A percentile compares a stretch with the other conserved stretches of the same genome.
These are phyloP conservation scores for Styphnolobium japonicum DNA, from an alignment of 306 rosid species.

Conservation along the genomic window DNA sequence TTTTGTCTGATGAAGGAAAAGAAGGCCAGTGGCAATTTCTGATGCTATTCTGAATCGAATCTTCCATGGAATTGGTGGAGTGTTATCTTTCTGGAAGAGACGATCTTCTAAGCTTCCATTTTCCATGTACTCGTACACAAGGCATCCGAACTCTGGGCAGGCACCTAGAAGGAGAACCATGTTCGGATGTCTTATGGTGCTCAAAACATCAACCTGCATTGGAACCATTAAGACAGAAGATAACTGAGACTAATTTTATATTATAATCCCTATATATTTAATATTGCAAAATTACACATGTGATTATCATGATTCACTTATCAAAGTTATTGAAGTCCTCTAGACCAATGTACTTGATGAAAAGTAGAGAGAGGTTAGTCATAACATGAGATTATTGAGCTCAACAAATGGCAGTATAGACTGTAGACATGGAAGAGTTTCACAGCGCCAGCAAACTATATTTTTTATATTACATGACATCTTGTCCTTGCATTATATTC, in stretches of 20 bases:
- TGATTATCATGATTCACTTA: background rate
- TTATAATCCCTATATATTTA: background rate
- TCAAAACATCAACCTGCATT: constrained; percentile 70
- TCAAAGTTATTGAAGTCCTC: background rate
- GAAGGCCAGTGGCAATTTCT: constrained; percentile 71
- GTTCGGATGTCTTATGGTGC: constrained; percentile 66
- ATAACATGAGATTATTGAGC: background rate
- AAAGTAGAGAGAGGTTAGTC: background rate
- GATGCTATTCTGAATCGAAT: constrained; percentile 66
- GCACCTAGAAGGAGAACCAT: constrained; percentile 77
- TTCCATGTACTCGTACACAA: constrained; percentile 65
- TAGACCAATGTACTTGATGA: background rate
- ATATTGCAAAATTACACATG: background rate
- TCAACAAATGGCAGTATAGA: background rate
- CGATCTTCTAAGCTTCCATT: constrained; percentile 83
- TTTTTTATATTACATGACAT: background rate
- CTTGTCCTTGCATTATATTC: background rate
- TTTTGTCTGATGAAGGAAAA: constrained; percentile 65
- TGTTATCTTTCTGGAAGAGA: constrained; percentile 47
- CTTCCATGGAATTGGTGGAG: constrained; percentile 62
- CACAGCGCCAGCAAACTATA: background rate
- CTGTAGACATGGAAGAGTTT: background rate
- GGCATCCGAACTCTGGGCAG: constrained; percentile 81
- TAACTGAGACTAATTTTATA: background rate
- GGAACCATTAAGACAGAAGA: background rate